A percentile compares a stretch with the other conserved stretches of the same genome.
These are phyloP conservation scores for Agrostemma githago DNA, from an alignment of 148 eudicot species.

Conservation along the genomic window DNA sequence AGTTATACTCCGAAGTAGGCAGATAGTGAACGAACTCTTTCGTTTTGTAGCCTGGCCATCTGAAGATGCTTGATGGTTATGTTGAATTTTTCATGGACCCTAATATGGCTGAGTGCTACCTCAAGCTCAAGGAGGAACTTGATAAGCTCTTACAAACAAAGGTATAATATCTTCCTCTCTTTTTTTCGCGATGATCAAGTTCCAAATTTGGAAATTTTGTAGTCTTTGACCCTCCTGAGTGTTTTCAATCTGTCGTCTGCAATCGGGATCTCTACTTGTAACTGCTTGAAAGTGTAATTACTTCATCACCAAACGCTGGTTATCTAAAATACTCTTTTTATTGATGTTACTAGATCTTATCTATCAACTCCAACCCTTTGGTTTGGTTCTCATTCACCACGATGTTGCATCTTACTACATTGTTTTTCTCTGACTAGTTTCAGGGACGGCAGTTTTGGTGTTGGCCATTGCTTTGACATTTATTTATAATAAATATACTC, in stretches of 20 bases:
- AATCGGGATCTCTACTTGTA: not conserved
- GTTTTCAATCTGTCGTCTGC: not conserved
- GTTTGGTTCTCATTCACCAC: not conserved
- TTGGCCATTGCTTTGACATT: not conserved
- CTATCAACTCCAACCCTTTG: not conserved
- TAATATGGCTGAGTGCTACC: conserved; percentile 69
- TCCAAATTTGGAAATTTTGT: too few species aligned
- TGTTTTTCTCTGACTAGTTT: not conserved
- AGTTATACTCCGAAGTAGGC: not conserved
- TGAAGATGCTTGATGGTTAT: conserved; percentile 90
- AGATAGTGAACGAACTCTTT: conserved; percentile 7
- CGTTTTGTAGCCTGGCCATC: conserved; percentile 62
- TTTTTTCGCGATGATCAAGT: not conserved
- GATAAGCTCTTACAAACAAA: conserved; percentile 70
- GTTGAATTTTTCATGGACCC: conserved; percentile 97
- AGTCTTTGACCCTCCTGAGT: not conserved
- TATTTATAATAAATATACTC: not conserved
- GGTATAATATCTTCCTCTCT: conserved; percentile 29
- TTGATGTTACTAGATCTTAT: conserved; percentile 3
- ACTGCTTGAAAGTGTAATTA: not conserved
- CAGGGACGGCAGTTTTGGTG: not conserved
- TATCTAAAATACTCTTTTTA: not conserved
- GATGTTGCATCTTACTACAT: not conserved
- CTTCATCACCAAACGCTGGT: not conserved
- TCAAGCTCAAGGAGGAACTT: conserved; percentile 86